Base-by-base conservation (phyloP, 2,329 filamentous ascomycete genomes). In the Penicillium sp. region DNA sequence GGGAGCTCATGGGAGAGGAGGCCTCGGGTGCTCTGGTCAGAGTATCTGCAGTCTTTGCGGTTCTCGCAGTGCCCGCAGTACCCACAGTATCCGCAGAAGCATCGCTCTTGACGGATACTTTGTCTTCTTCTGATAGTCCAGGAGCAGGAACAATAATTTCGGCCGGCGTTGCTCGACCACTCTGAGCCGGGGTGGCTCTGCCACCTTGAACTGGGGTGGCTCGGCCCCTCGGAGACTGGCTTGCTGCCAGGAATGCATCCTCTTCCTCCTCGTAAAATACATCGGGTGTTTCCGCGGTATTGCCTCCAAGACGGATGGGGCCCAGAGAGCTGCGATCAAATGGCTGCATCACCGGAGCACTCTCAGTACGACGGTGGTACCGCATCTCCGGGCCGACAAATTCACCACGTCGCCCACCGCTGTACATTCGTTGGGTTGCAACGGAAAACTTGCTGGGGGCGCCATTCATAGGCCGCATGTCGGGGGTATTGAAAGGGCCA, bases 401-500 rank as follows among this genome's bases (percentile, higher is more conserved):
- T 56, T 75, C 74, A 31, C 74, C 74, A 13, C 74, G 70, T 48
- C 72, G 66, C 30, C 74, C 74, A 63, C 76, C 76, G 51, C 76
- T 79, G 58, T 79, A 77, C 70, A 79, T 76, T 30, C 74, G 69
- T 48, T 69, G 73, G 5, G 72, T 71, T 43, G 69, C 71, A 44
- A 67, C 63, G 6, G 72, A 69, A 47, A 76, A 74, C 6, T 71
- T 68, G 48, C 68, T 73, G 22, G 64, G 61, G 3, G 65, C 55
- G 51, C 62, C 58, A 31, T 58, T 61, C 20, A 64, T 60, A 16
- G 66, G 62, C n/a, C 68, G 66, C 62, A 73, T 72, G 46, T 74
- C 74, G 7, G 75, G 74, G 0, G 91, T 95, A 63, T 95, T 94
- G 71, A 96, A 95, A 0, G 92, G 91, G 1, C 91, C 92, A 1